Percentiles rank a stretch among this genome's conserved stretches.
phyloP scores from a whole-genome alignment of 768 basidiomycete genomes.

The Leccinum broughii region DNA sequence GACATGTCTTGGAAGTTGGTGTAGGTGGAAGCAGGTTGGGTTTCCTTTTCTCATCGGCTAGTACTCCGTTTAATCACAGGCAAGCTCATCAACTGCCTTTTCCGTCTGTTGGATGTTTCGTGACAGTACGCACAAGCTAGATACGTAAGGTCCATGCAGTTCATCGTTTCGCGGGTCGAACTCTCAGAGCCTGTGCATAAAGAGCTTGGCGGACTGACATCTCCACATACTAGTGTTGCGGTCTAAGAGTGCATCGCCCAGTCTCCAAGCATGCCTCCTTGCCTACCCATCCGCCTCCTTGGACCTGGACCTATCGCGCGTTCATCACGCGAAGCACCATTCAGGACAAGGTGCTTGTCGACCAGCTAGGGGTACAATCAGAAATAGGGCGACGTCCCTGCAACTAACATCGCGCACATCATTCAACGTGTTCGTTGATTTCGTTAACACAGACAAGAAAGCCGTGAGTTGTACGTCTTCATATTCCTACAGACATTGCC shows the following conservation, averaged over 20 bases:
- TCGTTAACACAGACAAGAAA: slow-evolving; percentile 85
- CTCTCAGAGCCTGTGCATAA: not conserved
- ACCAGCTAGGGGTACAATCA: slow-evolving; percentile 52
- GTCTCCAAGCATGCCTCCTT: slow-evolving; percentile 47
- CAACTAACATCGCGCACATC: slow-evolving; percentile 58
- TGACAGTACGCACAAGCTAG: not conserved
- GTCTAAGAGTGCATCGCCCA: slow-evolving; percentile 53
- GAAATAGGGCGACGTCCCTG: not conserved
- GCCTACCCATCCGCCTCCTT: slow-evolving; percentile 53
- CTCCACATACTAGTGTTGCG: not conserved
- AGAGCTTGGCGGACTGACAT: not conserved
- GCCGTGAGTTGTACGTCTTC: slow-evolving; percentile 93
- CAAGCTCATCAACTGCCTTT: not conserved
- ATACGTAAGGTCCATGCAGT: not conserved
- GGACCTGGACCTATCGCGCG: slow-evolving; percentile 41
- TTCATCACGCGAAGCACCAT: slow-evolving; percentile 57
- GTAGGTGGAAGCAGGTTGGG: not conserved
- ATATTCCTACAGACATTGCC: slow-evolving; percentile 67
- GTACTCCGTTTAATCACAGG: not conserved
- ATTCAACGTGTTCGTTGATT: slow-evolving; percentile 83
- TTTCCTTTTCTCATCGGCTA: slow-evolving; percentile 6
- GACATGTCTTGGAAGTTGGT: not conserved
- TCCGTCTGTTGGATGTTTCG: not conserved
- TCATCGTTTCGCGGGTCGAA: not conserved
- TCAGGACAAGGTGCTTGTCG: slow-evolving; percentile 70